A percentile compares a stretch with the other conserved stretches of the same genome.
Evolutionary conservation across 495 filamentous ascomycete genomes (phyloP).

Genomic region (Penicillium macrosclerotiorum): DNA sequence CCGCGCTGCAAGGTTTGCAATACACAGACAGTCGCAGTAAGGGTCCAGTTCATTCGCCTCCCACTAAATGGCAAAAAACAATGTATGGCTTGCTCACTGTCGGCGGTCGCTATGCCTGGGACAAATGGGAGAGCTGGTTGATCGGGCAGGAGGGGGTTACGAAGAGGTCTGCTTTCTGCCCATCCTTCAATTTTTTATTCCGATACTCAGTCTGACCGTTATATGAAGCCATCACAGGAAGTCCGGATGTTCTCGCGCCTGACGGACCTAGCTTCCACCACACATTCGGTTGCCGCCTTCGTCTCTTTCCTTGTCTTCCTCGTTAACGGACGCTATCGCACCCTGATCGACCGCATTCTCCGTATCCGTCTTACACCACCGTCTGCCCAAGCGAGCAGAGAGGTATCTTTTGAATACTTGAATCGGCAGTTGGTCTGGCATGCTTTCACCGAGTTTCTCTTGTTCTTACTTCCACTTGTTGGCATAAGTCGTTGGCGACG

Average conservation of each 20-base stretch:
- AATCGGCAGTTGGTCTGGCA: conserved; percentile 99
- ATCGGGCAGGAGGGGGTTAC: conserved; percentile 68
- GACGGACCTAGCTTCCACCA: conserved; percentile 64
- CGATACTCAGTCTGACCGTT: background rate
- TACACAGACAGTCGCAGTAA: conserved; percentile 80
- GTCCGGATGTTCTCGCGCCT: conserved; percentile 63
- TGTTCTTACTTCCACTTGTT: conserved; percentile 91
- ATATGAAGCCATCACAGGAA: conserved; percentile 37
- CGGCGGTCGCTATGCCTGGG: conserved; percentile 83
- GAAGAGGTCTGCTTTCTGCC: conserved; percentile 48
- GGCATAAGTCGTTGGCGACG: conserved; percentile 90
- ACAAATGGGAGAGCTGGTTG: conserved; percentile 85
- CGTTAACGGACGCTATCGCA: conserved; percentile 85
- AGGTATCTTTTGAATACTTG: conserved; percentile 96
- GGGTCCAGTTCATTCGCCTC: conserved; percentile 57
- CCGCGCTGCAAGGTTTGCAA: conserved; percentile 83
- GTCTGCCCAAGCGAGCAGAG: conserved; percentile 75
- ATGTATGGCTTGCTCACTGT: conserved; percentile 84
- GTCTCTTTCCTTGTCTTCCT: conserved; percentile 87
- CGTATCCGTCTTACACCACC: conserved; percentile 82
- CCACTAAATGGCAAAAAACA: conserved; percentile 75
- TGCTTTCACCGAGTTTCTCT: conserved; percentile 95
- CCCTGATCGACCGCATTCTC: conserved; percentile 81
- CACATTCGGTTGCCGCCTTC: conserved; percentile 77
- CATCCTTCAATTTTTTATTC: background rate